Evolutionary conservation across 345 rosid species (phyloP), one percentile per base, ranked within the genome.

Genomic region (Populus deltoides): DNA sequence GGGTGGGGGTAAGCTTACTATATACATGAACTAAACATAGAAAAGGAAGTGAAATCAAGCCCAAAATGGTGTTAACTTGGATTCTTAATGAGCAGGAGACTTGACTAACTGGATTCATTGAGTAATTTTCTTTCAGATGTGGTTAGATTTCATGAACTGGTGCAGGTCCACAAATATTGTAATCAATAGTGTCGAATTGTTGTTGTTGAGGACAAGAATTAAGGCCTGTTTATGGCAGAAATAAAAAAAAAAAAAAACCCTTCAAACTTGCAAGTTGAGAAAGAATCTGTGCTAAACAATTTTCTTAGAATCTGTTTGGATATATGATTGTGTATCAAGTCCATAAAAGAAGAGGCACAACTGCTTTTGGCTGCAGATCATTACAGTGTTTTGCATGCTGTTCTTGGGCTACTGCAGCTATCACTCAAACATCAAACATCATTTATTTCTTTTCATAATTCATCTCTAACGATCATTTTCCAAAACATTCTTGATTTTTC

Each of bases 161-260:
- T 49, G n/a, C 18, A 51, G 74, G 75, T 8, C 41, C 75, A 51
- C 75, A 6, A 39, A 2, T 41, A 2, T 41, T 10, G 45, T 41
- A 41, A 41, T 73, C 22, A 73, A 61, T 39, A 59, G 76, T 73
- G 68, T 61, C 6, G 38, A 73, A 59, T 59, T 61, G 15, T 73
- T n/a, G 76, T 12, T 73, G 24, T 8, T 20, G 53, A 38, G 53
- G 12, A 59, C 31, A 35, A 24, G 36, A 36, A 11, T 10, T 11
- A 9, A 20, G 45, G 9, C 12, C 0, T 55, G 8, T n/a, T 72
- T 57, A 47, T 22, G 49, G 15, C 31, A 2, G 5, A 33, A 72
- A 72, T 35, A 15, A 71, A 18, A 27, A 71, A 13, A 72, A 72
- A 55, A 16, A 71, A 31, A 27, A 71, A 7, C 0, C 35, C 24